Conservation (phyloP, 2,329 filamentous ascomycete species). For the Botrytis cinerea region DNA sequence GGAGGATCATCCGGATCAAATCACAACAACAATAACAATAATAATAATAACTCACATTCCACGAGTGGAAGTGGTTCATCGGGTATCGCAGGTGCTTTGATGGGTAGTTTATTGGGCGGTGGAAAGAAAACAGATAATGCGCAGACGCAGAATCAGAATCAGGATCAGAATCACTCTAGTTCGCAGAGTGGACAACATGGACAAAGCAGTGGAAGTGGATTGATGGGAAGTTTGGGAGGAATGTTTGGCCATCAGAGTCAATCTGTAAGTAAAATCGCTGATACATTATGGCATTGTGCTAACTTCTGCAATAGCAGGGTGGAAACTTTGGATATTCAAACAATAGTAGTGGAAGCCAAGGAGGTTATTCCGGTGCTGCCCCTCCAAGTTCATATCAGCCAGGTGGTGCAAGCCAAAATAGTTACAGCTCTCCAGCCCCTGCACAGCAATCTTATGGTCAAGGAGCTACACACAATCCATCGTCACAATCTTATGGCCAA, state of each 20-base stretch:
- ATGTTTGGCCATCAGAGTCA: slow-evolving; percentile 37
- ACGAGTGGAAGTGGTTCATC: slow-evolving; percentile 37
- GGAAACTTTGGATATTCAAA: slow-evolving; percentile 67
- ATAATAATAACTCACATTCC: slow-evolving; percentile 34
- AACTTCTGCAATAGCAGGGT: slow-evolving; percentile 37
- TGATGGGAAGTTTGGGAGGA: slow-evolving; percentile 39
- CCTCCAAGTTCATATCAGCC: slow-evolving; percentile 63
- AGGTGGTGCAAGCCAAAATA: slow-evolving; percentile 29
- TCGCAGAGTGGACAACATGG: slow-evolving; percentile 38
- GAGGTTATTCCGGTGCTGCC: slow-evolving; percentile 61
- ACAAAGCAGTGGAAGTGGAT: slow-evolving; percentile 30
- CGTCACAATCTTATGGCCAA: slow-evolving; percentile 23
- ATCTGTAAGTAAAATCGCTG: slow-evolving; percentile 28
- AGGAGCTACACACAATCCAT: slow-evolving; percentile 15
- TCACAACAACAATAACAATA: slow-evolving; percentile 26
- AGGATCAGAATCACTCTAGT: slow-evolving; percentile 44
- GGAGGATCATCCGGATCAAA: slow-evolving; percentile 34
- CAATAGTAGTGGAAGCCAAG: slow-evolving; percentile 46
- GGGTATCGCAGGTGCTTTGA: slow-evolving; percentile 45
- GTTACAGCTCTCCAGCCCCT: slow-evolving; percentile 30
- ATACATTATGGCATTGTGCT: slow-evolving; percentile 27
- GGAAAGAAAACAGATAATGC: slow-evolving; percentile 46
- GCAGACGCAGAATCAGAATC: slow-evolving; percentile 26
- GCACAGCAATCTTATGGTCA: slow-evolving; percentile 20
- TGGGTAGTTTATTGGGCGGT: slow-evolving; percentile 57